Evolutionary conservation across 768 basidiomycete species (phyloP).

Genomic region (Cubamyces lactineus): DNA sequence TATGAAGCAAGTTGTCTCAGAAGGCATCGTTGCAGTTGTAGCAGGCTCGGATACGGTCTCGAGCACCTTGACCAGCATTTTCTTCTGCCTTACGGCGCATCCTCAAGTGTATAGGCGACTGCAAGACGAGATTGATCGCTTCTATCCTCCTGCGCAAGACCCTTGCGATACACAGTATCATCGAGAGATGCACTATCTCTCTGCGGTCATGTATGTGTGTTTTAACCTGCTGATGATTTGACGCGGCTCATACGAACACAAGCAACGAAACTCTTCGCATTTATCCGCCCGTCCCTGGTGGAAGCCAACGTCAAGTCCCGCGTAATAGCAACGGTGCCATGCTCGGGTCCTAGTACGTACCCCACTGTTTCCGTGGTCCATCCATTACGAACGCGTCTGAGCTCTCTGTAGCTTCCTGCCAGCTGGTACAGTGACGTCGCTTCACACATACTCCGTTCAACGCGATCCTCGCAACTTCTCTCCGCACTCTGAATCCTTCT

Average conservation of each 20-base stretch:
- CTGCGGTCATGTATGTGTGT: slow-evolving; percentile 20
- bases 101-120: slow-evolving; percentile 24
- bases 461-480: slow-evolving; percentile 50
- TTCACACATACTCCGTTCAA: slow-evolving; percentile 46
- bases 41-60: slow-evolving; percentile 38
- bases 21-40: slow-evolving; percentile 31
- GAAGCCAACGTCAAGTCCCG: slow-evolving; percentile 41
- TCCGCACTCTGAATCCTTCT: slow-evolving; percentile 43
- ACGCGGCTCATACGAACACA: neutral
- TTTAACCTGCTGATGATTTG: neutral
- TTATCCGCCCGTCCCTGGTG: slow-evolving; percentile 45
- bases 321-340: slow-evolving; percentile 36
- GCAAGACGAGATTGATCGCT: slow-evolving; percentile 30
- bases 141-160: slow-evolving; percentile 29
- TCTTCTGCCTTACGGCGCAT: slow-evolving; percentile 29
- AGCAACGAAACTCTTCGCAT: slow-evolving; percentile 53
- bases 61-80: slow-evolving; percentile 27
- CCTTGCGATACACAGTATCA: slow-evolving; percentile 11
- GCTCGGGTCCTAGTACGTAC: slow-evolving; percentile 38
- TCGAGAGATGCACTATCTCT: slow-evolving; percentile 16
- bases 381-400: no score
- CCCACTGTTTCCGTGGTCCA: neutral
- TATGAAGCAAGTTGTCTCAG: slow-evolving; percentile 8
- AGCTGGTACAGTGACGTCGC: slow-evolving; percentile 33
- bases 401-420: slow-evolving; percentile 21